Conservation (phyloP, 441 rosid genomes). For the Iberis amara region DNA sequence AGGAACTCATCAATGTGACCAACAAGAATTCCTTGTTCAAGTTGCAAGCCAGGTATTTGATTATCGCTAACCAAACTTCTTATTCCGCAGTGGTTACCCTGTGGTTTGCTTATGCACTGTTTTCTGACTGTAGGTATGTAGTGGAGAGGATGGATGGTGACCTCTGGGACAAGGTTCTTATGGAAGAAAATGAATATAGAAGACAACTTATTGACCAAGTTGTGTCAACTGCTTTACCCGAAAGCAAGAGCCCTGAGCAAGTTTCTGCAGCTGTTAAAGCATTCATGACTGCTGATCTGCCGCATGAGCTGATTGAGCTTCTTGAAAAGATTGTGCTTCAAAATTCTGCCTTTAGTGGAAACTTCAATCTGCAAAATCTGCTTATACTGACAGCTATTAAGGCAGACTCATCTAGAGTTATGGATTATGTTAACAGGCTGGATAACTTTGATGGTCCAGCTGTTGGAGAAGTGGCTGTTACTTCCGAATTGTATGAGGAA, state of each 20-base stretch:
- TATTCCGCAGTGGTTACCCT: constrained; percentile 17
- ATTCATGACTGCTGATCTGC: constrained; percentile 99
- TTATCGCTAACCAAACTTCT: constrained; percentile 10
- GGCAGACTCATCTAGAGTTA: constrained; percentile 97
- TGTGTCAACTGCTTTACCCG: constrained; percentile 98
- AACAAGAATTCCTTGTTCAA: constrained; percentile 97
- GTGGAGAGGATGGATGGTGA: constrained; percentile 99
- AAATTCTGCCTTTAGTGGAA: constrained; percentile 99
- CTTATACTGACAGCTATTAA: constrained; percentile 96
- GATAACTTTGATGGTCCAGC: constrained; percentile 99
- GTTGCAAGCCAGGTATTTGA: constrained; percentile 88
- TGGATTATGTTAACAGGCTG: constrained; percentile 95
- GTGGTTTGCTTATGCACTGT: constrained; percentile 15
- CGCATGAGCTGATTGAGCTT: constrained; percentile 98
- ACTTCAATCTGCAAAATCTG: constrained; percentile 92
- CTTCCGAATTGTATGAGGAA: constrained; percentile 84
- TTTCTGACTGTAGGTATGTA: constrained; percentile 62
- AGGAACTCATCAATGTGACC: constrained; percentile 93
- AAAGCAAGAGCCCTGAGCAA: constrained; percentile 99
- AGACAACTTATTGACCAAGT: constrained; percentile 99
- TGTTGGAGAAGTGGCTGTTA: constrained; percentile 96
- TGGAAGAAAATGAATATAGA: constrained; percentile 85
- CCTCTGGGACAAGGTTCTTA: constrained; percentile 97
- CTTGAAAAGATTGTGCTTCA: constrained; percentile 99
- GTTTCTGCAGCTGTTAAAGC: constrained; percentile 99